Evolutionary conservation across 2,329 filamentous ascomycete genomes (phyloP).

Genomic region (Elsinoe perseae): DNA sequence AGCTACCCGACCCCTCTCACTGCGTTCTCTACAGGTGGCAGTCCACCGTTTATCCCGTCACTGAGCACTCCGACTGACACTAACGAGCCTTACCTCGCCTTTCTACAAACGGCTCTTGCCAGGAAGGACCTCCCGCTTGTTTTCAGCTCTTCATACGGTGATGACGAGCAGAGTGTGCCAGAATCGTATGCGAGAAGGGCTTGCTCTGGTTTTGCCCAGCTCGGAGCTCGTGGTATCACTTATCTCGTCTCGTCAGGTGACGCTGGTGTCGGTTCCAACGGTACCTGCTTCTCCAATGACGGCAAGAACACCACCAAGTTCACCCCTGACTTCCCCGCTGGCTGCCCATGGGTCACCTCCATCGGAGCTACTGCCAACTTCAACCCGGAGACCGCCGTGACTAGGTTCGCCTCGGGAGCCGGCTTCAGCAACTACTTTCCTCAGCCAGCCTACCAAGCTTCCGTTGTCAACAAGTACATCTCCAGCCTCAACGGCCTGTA

Average conservation of each 20-base stretch:
- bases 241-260: constrained; percentile 60
- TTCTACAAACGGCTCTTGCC: constrained; percentile 51
- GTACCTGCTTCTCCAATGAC: constrained; percentile 40
- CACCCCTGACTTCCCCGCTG: constrained; percentile 40
- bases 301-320: constrained; percentile 34
- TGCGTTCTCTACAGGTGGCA: constrained; percentile 54
- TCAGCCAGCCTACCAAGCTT: constrained; percentile 38
- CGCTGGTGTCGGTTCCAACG: constrained; percentile 45
- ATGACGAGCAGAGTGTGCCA: constrained; percentile 58
- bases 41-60: constrained; percentile 46
- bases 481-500: constrained; percentile 33
- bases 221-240: constrained; percentile 59
- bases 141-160: constrained; percentile 59
- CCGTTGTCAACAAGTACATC: constrained; percentile 36
- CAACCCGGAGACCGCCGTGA: constrained; percentile 39
- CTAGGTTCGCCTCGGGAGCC: constrained; percentile 44
- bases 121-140: constrained; percentile 53
- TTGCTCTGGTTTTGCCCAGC: constrained; percentile 56
- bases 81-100: constrained; percentile 63
- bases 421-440: constrained; percentile 41
- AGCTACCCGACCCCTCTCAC: constrained; percentile 47
- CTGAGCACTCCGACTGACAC: constrained; percentile 41
- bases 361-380: constrained; percentile 40
- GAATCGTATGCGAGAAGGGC: constrained; percentile 52
- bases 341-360: constrained; percentile 42